Percentiles rank a stretch among this genome's conserved stretches.
Conservation (phyloP, 2,329 filamentous ascomycete genomes). For the Paracoccidioides brasiliensis region DNA sequence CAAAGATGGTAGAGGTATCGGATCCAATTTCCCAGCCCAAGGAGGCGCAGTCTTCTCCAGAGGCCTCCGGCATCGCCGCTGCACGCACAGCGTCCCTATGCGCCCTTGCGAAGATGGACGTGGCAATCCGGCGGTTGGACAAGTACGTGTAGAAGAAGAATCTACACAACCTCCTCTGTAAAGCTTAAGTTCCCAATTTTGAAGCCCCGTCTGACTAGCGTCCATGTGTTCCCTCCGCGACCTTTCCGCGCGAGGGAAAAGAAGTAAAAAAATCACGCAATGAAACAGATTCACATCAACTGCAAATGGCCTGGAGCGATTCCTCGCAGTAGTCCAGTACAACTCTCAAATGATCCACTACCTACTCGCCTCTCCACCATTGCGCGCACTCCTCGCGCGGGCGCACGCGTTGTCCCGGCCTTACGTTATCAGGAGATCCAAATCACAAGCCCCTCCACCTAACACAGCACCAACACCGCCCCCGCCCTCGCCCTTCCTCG, state of each 20-base stretch:
- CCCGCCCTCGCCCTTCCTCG: conserved; percentile 21
- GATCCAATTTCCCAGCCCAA: background rate
- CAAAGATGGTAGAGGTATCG: background rate
- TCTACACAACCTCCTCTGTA: background rate
- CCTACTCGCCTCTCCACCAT: conserved; percentile 42
- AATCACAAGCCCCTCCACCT: conserved; percentile 21
- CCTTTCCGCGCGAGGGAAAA: background rate
- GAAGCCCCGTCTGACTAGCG: too few species aligned
- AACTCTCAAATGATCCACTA: conserved; percentile 48
- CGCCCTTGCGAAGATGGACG: conserved; percentile 6
- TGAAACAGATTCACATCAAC: conserved; percentile 51
- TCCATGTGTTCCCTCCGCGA: background rate
- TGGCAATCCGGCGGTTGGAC: conserved; percentile 9
- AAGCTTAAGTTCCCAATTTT: too few species aligned
- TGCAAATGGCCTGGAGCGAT: conserved; percentile 54
- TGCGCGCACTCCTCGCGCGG: conserved; percentile 35
- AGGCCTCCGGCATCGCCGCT: background rate
- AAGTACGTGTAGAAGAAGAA: conserved; percentile 4
- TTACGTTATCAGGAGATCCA: conserved; percentile 4
- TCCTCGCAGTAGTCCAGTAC: conserved; percentile 59
- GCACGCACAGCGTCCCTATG: background rate
- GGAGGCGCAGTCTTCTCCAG: background rate
- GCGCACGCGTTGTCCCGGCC: conserved; percentile 27
- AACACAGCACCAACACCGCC: conserved; percentile 29
- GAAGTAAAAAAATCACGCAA: conserved; percentile 16